A percentile compares a stretch with the other conserved stretches of the same genome.
Evolutionary conservation across 805 yeast species (phyloP).

Genomic region (Lipomyces chichibuensis): DNA sequence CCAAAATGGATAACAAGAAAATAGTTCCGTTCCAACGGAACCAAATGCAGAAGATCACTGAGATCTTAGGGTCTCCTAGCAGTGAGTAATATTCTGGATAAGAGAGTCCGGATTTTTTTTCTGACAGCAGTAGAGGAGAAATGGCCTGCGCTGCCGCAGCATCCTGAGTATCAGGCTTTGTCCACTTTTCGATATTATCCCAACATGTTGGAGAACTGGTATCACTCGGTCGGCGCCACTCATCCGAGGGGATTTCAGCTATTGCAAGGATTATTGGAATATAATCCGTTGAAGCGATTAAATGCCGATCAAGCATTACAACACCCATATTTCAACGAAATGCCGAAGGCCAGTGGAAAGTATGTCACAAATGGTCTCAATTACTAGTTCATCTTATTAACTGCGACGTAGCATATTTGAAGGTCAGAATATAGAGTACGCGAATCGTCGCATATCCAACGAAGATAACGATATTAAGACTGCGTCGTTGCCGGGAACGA

Average conservation of each 20-base stretch:
- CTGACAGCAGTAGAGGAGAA: conserved; percentile 46
- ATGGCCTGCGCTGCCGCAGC: conserved; percentile 79
- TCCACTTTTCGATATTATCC: conserved; percentile 62
- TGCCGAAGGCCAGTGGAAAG: conserved; percentile 67
- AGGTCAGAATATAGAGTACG: conserved; percentile 72
- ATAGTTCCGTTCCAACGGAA: conserved; percentile 92
- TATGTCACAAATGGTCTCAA: conserved; percentile 13
- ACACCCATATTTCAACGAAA: conserved; percentile 77
- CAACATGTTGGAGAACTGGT: conserved; percentile 80
- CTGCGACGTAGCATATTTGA: conserved; percentile 60
- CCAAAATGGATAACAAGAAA: conserved; percentile 91
- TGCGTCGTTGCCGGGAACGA: conserved; percentile 42
- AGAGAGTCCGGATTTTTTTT: not conserved
- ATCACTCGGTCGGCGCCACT: conserved; percentile 75
- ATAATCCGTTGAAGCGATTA: conserved; percentile 79
- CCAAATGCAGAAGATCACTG: conserved; percentile 87
- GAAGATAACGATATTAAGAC: conserved; percentile 78
- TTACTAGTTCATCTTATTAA: not conserved
- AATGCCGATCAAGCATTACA: conserved; percentile 76
- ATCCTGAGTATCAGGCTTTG: conserved; percentile 79
- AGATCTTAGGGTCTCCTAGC: conserved; percentile 90
- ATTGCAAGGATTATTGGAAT: conserved; percentile 65
- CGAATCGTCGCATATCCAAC: conserved; percentile 81
- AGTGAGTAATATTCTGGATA: conserved; percentile 25
- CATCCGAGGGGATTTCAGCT: conserved; percentile 66